These are phyloP conservation scores for Dactylellina drechsleri DNA, from an alignment of 2,329 filamentous ascomycete genomes.

Conservation along the genomic window DNA sequence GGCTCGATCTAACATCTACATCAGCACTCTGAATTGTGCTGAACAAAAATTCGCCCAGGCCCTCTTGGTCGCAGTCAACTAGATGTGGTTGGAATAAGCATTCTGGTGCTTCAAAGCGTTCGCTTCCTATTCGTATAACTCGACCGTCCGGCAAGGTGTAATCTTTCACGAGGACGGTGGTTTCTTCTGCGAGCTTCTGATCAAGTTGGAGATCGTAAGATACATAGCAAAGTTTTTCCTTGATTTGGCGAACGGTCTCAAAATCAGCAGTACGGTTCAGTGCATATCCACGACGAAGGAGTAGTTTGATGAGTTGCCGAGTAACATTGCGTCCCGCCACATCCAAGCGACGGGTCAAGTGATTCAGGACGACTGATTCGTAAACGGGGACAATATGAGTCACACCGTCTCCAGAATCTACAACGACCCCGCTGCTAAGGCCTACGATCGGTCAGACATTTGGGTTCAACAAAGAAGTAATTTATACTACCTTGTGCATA, in stretches of 20 bases:
- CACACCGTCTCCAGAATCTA: slow-evolving; percentile 97
- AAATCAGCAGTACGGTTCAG: slow-evolving; percentile 98
- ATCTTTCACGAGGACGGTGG: slow-evolving; percentile 94
- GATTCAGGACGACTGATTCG: slow-evolving; percentile 96
- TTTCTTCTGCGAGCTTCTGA: slow-evolving; percentile 95
- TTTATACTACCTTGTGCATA: slow-evolving; percentile 85
- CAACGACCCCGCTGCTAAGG: slow-evolving; percentile 92
- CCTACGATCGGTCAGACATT: slow-evolving; percentile 62
- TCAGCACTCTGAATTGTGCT: slow-evolving; percentile 98
- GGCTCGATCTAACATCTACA: slow-evolving; percentile 88
- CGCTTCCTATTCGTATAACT: slow-evolving; percentile 93
- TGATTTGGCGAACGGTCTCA: slow-evolving; percentile 98
- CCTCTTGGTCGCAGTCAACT: slow-evolving; percentile 95
- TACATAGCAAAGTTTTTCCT: slow-evolving; percentile 99
- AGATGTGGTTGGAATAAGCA: slow-evolving; percentile 98
- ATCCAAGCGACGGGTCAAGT: slow-evolving; percentile 91
- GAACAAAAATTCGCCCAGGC: slow-evolving; percentile 96
- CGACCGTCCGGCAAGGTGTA: slow-evolving; percentile 97
- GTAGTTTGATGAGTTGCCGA: slow-evolving; percentile 94
- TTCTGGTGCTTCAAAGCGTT: slow-evolving; percentile 97
- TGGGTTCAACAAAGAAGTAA: neutral
- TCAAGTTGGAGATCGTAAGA: slow-evolving; percentile 97
- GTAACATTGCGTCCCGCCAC: slow-evolving; percentile 97
- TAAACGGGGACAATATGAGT: slow-evolving; percentile 99
- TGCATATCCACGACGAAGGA: slow-evolving; percentile 92